A percentile compares a stretch with the other conserved stretches of the same genome.
phyloP scores from a whole-genome alignment of 2,329 filamentous ascomycete genomes.

The Penicillium sp. region DNA sequence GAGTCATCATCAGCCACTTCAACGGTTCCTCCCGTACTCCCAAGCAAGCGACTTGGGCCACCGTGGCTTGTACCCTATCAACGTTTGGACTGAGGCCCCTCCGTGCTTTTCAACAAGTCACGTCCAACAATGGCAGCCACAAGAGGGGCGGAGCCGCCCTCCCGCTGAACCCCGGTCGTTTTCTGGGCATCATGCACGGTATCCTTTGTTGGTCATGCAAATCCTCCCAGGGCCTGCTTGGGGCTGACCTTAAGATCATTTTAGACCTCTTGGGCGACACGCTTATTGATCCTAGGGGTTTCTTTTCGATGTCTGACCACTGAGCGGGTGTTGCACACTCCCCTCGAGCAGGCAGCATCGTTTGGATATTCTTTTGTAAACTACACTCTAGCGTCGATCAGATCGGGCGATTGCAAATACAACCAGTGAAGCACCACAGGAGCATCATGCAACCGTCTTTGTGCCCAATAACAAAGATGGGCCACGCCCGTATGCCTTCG shows the following conservation, averaged over 20 bases:
- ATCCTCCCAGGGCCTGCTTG: neutral
- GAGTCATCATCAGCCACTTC: neutral
- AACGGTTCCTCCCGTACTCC: neutral
- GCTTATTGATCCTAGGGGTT: neutral
- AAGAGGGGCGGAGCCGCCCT: neutral
- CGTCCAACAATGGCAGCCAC: neutral
- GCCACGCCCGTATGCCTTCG: neutral
- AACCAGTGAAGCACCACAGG: slow-evolving; percentile 4
- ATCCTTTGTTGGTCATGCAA: neutral
- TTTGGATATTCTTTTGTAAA: neutral
- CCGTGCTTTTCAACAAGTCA: neutral
- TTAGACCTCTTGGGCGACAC: neutral
- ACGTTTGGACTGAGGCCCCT: neutral
- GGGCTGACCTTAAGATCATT: neutral
- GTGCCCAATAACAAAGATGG: slow-evolving; percentile 12
- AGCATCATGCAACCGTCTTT: slow-evolving; percentile 6
- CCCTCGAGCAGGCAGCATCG: neutral
- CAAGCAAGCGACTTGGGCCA: neutral
- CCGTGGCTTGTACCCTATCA: neutral
- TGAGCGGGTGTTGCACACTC: neutral
- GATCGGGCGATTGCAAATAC: neutral
- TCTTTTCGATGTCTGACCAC: neutral
- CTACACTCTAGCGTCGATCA: neutral
- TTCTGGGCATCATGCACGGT: neutral
- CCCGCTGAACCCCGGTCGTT: neutral